These are phyloP conservation scores for Camellia sinensis DNA, from an alignment of 148 eudicot genomes.

Conservation along the genomic window DNA sequence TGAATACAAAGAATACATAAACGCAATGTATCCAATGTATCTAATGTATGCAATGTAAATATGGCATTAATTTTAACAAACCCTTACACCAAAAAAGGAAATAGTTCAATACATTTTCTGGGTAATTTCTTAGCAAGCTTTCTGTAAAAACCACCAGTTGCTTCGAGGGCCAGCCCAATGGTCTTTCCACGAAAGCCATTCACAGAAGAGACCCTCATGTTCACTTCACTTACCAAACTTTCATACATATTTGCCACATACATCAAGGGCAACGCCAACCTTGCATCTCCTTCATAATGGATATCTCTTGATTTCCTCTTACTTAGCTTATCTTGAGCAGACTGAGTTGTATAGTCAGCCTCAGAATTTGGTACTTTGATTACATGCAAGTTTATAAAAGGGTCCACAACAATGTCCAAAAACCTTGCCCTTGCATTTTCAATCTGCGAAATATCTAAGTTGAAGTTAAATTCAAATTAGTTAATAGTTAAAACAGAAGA, in stretches of 20 bases:
- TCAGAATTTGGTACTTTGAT: conserved; percentile 53
- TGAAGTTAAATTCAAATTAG: conserved; percentile 16
- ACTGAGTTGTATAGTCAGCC: conserved; percentile 42
- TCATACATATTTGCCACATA: conserved; percentile 92
- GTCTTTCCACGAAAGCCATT: conserved; percentile 83
- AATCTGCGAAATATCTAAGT: conserved; percentile 78
- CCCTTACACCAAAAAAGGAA: not conserved
- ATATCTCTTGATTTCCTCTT: conserved; percentile 70
- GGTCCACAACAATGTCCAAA: conserved; percentile 73
- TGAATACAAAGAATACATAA: no score
- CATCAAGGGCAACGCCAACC: conserved; percentile 88
- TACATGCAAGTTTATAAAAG: conserved; percentile 64
- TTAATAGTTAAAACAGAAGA: conserved; percentile 1
- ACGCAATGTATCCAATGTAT: no score
- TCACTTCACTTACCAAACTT: conserved; percentile 77
- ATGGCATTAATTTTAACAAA: no score
- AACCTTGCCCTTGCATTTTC: conserved; percentile 86
- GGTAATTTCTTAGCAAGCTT: conserved; percentile 83
- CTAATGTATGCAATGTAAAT: no score
- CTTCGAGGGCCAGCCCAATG: conserved; percentile 93
- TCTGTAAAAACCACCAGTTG: conserved; percentile 94
- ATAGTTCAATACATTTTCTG: conserved; percentile 57
- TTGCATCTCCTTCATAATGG: conserved; percentile 81
- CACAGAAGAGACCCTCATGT: conserved; percentile 56
- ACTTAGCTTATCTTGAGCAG: conserved; percentile 58